Evolutionary conservation across 2,329 filamentous ascomycete species (phyloP).

Genomic region (Rhexocercosporidium sp.): DNA sequence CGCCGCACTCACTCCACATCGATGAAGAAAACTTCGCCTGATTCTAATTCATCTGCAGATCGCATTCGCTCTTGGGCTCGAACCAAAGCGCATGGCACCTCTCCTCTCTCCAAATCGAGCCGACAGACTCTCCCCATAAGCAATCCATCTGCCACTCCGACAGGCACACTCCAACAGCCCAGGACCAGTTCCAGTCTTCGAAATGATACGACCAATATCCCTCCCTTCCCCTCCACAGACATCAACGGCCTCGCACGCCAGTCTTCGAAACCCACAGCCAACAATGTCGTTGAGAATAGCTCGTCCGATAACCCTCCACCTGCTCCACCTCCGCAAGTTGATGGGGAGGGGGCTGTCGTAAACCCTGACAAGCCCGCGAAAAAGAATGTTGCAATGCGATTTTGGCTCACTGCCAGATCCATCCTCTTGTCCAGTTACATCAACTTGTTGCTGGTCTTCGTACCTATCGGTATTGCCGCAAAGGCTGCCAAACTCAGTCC

Average conservation of each 20-base stretch:
- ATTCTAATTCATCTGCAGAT: slow-evolving; percentile 57
- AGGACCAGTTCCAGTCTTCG: slow-evolving; percentile 27
- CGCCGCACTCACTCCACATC: slow-evolving; percentile 44
- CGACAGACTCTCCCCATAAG: slow-evolving; percentile 47
- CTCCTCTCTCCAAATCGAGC: slow-evolving; percentile 46
- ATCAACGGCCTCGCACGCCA: slow-evolving; percentile 37
- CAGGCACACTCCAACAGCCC: slow-evolving; percentile 30
- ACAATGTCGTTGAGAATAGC: slow-evolving; percentile 44
- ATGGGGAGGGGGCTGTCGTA: slow-evolving; percentile 64
- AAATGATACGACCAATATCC: slow-evolving; percentile 33
- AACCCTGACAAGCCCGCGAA: slow-evolving; percentile 39
- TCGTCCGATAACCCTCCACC: slow-evolving; percentile 45
- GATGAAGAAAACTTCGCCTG: slow-evolving; percentile 66
- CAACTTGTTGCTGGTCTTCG: slow-evolving; percentile 78
- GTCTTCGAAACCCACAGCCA: slow-evolving; percentile 38
- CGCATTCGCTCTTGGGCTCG: slow-evolving; percentile 60
- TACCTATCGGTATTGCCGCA: slow-evolving; percentile 75
- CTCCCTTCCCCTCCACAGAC: slow-evolving; percentile 34
- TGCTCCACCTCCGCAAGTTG: slow-evolving; percentile 54
- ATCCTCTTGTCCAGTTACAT: slow-evolving; percentile 76
- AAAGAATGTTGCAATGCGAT: slow-evolving; percentile 39
- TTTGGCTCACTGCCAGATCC: slow-evolving; percentile 52
- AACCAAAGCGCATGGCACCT: slow-evolving; percentile 59
- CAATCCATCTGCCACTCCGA: slow-evolving; percentile 35
- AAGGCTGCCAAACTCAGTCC: slow-evolving; percentile 59